phyloP scores from a whole-genome alignment of 2,329 filamentous ascomycete species.

The Xylaria sp. region DNA sequence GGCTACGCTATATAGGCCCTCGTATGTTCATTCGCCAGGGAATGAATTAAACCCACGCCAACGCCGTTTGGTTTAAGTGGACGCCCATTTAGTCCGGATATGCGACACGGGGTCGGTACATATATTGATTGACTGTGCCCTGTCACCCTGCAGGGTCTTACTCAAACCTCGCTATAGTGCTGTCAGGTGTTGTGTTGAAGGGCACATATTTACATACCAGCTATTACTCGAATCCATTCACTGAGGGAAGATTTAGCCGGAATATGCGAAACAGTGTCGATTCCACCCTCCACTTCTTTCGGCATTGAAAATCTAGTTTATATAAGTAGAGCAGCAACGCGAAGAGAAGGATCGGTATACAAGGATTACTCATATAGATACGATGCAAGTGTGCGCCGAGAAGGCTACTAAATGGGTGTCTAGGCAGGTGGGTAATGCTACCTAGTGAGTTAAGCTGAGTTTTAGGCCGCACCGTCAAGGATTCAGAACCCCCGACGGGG shows the following conservation, averaged over 20 bases:
- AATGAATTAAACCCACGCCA: conserved; percentile 2
- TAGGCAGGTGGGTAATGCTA: conserved; percentile 3
- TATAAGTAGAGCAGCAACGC: background rate
- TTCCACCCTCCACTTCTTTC: conserved; percentile 22
- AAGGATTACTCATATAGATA: conserved; percentile 2
- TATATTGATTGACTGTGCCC: background rate
- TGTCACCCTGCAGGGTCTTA: background rate
- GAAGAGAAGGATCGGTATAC: conserved; percentile 5
- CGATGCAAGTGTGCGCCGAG: background rate
- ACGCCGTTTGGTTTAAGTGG: conserved; percentile 1
- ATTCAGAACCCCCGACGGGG: conserved; percentile 6
- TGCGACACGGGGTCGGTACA: conserved; percentile 9
- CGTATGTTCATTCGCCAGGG: conserved; percentile 3
- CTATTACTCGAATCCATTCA: background rate
- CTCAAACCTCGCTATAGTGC: background rate
- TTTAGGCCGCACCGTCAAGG: conserved; percentile 22
- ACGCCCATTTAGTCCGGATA: conserved; percentile 4
- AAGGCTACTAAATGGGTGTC: conserved; percentile 1
- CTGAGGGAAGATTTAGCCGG: conserved; percentile 30
- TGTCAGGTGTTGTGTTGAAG: background rate
- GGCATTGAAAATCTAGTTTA: conserved; percentile 21
- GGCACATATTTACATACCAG: background rate
- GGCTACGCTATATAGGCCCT: conserved; percentile 2
- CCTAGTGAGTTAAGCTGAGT: conserved; percentile 27
- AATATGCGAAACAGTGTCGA: conserved; percentile 24